Conservation (phyloP, 768 basidiomycete genomes). For the Mycena chlorophos region DNA sequence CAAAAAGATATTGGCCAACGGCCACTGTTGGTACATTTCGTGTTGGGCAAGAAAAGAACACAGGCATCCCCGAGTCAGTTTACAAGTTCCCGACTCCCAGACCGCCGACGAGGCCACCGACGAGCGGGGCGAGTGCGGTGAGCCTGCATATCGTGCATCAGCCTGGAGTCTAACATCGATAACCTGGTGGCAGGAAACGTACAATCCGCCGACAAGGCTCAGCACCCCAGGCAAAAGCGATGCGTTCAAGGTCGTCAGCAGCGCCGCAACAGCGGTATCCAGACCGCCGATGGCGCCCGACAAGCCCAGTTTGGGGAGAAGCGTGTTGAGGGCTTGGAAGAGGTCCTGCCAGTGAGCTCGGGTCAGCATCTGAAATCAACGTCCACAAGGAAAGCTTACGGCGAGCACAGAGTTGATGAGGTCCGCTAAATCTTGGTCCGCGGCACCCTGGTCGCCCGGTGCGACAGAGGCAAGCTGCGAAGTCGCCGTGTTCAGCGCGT, state of each 20-base stretch:
- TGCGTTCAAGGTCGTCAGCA: background rate
- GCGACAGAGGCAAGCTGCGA: background rate
- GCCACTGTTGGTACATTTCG: no score
- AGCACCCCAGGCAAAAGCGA: constrained; percentile 3
- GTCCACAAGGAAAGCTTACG: background rate
- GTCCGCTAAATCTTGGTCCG: constrained; percentile 5
- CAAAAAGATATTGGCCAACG: no score
- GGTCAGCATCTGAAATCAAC: background rate
- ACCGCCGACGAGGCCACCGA: background rate
- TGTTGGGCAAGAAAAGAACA: no score
- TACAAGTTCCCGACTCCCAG: background rate
- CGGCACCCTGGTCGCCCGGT: constrained; percentile 6
- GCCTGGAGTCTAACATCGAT: background rate
- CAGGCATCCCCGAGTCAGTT: background rate
- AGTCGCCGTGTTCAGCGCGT: constrained; percentile 7
- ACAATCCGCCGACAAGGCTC: constrained; percentile 4
- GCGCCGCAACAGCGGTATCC: constrained; percentile 1
- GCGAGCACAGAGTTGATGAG: background rate
- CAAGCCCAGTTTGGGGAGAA: constrained; percentile 12
- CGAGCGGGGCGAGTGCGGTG: background rate
- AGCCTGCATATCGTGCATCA: background rate
- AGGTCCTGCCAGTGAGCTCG: background rate
- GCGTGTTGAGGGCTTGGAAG: constrained; percentile 10
- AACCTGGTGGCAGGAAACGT: background rate
- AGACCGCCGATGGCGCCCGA: background rate